phyloP scores from a whole-genome alignment of 2,329 filamentous ascomycete genomes.

The Domatiomyces catenatus region DNA sequence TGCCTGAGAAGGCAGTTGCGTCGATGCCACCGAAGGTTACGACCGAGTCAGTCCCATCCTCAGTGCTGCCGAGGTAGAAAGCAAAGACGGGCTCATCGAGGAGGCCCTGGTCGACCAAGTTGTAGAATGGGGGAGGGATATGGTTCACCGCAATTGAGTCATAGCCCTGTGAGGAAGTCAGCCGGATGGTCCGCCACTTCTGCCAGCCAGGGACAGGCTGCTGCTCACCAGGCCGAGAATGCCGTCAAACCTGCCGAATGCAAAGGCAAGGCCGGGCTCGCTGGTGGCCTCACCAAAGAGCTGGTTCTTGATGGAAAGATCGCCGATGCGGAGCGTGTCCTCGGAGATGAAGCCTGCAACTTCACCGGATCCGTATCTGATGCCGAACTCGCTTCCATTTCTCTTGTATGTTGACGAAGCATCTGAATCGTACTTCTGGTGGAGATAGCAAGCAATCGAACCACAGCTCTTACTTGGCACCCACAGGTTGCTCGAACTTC shows the following conservation, averaged over 20 bases:
- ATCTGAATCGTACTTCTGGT: conserved; percentile 89
- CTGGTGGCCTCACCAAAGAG: conserved; percentile 92
- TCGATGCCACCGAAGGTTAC: conserved; percentile 82
- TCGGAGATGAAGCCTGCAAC: conserved; percentile 87
- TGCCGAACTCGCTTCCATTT: conserved; percentile 86
- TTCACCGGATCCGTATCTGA: conserved; percentile 87
- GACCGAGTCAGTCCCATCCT: conserved; percentile 62
- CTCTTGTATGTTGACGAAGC: conserved; percentile 80
- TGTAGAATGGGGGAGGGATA: conserved; percentile 92
- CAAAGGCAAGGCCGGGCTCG: conserved; percentile 92
- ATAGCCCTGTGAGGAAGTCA: conserved; percentile 40
- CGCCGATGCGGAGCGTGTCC: conserved; percentile 74
- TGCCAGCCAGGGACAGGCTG: conserved; percentile 27
- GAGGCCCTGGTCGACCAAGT: conserved; percentile 77
- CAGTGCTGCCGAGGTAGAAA: conserved; percentile 77
- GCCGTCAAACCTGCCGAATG: conserved; percentile 93
- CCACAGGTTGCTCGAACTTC: conserved; percentile 63
- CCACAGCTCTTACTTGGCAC: conserved; percentile 79
- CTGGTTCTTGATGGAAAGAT: conserved; percentile 74
- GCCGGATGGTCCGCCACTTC: neutral
- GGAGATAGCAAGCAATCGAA: conserved; percentile 95
- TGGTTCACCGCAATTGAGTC: conserved; percentile 94
- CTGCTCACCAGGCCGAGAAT: conserved; percentile 50
- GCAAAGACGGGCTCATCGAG: conserved; percentile 87
- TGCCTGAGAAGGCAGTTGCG: conserved; percentile 63